A percentile compares a stretch with the other conserved stretches of the same genome.
Conservation (phyloP, 2,329 filamentous ascomycete genomes). For the Exophiala aquamarina region DNA sequence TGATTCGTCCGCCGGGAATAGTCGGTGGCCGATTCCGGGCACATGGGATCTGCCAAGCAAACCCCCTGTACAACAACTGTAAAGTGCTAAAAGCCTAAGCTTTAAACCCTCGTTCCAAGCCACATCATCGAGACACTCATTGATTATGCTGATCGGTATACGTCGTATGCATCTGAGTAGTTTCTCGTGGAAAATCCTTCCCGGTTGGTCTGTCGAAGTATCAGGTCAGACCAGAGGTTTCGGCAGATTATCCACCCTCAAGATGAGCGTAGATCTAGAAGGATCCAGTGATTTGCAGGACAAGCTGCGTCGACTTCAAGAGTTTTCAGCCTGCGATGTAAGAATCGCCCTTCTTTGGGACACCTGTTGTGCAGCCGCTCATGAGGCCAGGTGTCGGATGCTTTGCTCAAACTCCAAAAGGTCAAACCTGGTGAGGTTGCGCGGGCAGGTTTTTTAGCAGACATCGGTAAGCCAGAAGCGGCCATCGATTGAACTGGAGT, state of each 20-base stretch:
- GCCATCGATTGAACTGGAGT: not conserved
- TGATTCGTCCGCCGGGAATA: too few relatives aligned
- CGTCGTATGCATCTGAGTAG: too few relatives aligned
- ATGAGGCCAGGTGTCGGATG: slow-evolving; percentile 64
- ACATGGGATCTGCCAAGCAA: too few relatives aligned
- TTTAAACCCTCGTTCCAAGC: too few relatives aligned
- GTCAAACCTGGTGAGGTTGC: slow-evolving; percentile 46
- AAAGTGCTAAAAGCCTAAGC: too few relatives aligned
- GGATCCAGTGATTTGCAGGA: slow-evolving; percentile 31
- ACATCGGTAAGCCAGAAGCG: slow-evolving; percentile 50
- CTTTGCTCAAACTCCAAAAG: slow-evolving; percentile 65
- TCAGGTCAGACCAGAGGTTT: not conserved
- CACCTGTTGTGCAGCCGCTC: not conserved
- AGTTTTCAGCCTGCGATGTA: slow-evolving; percentile 47
- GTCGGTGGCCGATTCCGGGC: too few relatives aligned
- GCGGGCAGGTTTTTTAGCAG: slow-evolving; percentile 65
- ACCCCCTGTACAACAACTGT: too few relatives aligned
- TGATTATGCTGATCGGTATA: too few relatives aligned
- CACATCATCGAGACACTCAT: too few relatives aligned
- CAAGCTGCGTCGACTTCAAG: slow-evolving; percentile 32
- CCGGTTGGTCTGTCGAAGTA: too few relatives aligned
- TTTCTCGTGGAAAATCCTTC: too few relatives aligned
- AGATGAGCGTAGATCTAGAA: slow-evolving; percentile 1
- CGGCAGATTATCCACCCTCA: too few relatives aligned
- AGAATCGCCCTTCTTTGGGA: slow-evolving; percentile 3